These are phyloP conservation scores for Canavalia ensiformis DNA, from an alignment of 306 rosid genomes.

Conservation along the genomic window DNA sequence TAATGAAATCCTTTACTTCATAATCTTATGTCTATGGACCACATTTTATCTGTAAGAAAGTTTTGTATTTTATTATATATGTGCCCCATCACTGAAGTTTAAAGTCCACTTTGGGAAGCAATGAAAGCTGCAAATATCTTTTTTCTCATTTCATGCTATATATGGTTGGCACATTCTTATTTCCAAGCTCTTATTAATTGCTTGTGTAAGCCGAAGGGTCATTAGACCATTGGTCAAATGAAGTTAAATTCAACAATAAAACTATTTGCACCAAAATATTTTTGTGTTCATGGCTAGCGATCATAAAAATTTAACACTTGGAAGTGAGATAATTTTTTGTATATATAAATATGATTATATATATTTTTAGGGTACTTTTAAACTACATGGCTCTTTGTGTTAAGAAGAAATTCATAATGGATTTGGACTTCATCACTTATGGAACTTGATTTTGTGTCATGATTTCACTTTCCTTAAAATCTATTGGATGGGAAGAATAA, in stretches of 20 bases:
- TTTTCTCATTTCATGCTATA: background rate
- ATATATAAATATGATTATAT: too few relatives aligned
- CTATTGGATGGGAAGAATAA: background rate
- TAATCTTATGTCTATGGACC: slow-evolving; percentile 19
- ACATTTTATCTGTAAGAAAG: background rate
- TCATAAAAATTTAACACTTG: too few relatives aligned
- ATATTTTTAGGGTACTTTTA: too few relatives aligned
- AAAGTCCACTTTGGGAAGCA: background rate
- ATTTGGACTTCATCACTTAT: background rate
- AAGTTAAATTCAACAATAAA: too few relatives aligned
- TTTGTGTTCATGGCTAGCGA: too few relatives aligned
- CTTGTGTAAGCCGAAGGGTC: background rate
- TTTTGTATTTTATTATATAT: background rate
- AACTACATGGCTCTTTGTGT: too few relatives aligned
- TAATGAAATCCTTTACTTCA: background rate
- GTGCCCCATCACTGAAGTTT: background rate
- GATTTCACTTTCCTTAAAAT: slow-evolving; percentile 5
- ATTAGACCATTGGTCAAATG: background rate
- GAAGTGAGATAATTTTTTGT: too few relatives aligned
- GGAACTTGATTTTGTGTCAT: background rate
- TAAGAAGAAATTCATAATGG: background rate
- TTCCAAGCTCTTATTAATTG: background rate
- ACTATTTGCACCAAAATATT: background rate
- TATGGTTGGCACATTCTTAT: background rate
- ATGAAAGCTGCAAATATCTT: too few relatives aligned